These are phyloP conservation scores for Coprinopsis cinerea DNA, from an alignment of 768 basidiomycete species.

Conservation along the genomic window DNA sequence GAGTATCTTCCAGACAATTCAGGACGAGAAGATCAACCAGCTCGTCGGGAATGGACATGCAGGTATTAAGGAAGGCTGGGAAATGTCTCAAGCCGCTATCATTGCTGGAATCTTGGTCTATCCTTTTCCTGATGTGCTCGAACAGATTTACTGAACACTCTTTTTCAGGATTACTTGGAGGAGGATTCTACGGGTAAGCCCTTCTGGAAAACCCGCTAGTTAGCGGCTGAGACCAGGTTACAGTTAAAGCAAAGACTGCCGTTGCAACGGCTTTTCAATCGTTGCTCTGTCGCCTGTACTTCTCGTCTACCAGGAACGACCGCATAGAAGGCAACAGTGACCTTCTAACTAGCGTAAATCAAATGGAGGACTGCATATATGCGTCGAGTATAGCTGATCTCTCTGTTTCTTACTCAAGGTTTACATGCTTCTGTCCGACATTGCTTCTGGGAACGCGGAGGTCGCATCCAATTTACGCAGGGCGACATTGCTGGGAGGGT, in stretches of 20 bases:
- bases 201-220: too few species aligned
- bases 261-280: slow-evolving; percentile 14
- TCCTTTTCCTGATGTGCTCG: slow-evolving; percentile 6
- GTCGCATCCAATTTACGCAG: slow-evolving; percentile 45
- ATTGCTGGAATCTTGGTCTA: slow-evolving; percentile 24
- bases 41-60: neutral
- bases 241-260: slow-evolving; percentile 1
- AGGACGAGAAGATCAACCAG: slow-evolving; percentile 1
- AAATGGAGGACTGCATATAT: slow-evolving; percentile 4
- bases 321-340: slow-evolving; percentile 10
- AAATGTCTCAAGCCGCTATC: slow-evolving; percentile 2
- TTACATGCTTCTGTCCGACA: slow-evolving; percentile 48
- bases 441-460: slow-evolving; percentile 30
- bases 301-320: slow-evolving; percentile 15
- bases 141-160: neutral
- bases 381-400: slow-evolving; percentile 12
- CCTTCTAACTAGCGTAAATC: slow-evolving; percentile 22
- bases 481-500: slow-evolving; percentile 44
- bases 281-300: slow-evolving; percentile 15
- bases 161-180: slow-evolving; percentile 15
- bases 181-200: slow-evolving; percentile 12
- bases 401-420: slow-evolving; percentile 28
- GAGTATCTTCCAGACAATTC: neutral
- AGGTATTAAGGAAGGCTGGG: slow-evolving; percentile 6
- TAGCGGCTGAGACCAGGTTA: neutral